Evolutionary conservation across 345 rosid genomes (phyloP), one percentile per base, ranked within the genome.

Genomic region (Eucalyptus erythrocorys): DNA sequence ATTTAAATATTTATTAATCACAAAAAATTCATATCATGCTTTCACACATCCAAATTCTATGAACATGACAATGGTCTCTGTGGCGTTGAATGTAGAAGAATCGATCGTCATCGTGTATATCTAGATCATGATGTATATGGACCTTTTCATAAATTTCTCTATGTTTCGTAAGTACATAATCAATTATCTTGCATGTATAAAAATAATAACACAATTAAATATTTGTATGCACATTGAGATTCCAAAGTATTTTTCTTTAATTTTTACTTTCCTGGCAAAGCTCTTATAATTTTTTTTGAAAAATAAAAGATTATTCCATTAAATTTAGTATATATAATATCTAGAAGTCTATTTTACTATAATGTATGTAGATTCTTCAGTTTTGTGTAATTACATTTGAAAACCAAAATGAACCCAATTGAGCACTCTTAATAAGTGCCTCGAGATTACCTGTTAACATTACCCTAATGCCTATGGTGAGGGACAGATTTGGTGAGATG

Each of bases 351-450:
- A 68, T 17, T 34, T 34, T 68, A 3, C 81, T 71, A 19, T 19
- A 71, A 8, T 5, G 13, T 19, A 3, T 5, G 45, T 34, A 71
- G 43, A 71, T 71, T 71, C 6, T 9, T 37, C 1, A 0, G 8
- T 37, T 71, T 34, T 5, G 81, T 1, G 45, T 71, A 19, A 19
- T 71, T 19, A 71, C 43, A 37, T 71, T 10, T 71, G 81, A 37
- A 71, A 71, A 71, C 80, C 80, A 68, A 68, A 32, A 68, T 68
- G 24, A 1, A 34, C 22, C 43, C 6, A 34, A 66, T 8, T 15
- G 37, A 66, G 40, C 22, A 34, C 24, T 34, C 26, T 34, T 68
- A 32, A 19, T 19, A 17, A 71, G 26, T 71, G 27, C 81, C 7
- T 19, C 4, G 4, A 34, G 45, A 71, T 37, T 37, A 34, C 43